Percentiles rank a stretch among this genome's conserved stretches.
phyloP scores from a whole-genome alignment of 2,329 filamentous ascomycete genomes.

The Torrubiella hemipterigena region DNA sequence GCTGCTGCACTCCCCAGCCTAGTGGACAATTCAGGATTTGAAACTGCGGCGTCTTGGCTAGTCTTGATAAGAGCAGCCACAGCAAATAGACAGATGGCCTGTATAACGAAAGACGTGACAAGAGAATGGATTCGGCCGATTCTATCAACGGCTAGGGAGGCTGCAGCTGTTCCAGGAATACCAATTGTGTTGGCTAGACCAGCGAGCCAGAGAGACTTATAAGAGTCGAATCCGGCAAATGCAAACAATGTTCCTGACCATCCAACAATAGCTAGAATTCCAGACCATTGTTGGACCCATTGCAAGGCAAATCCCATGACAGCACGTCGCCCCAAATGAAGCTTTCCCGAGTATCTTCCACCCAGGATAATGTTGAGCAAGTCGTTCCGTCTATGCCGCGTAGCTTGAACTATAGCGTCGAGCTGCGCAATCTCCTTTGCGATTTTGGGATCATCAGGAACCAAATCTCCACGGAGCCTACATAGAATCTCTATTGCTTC shows the following conservation, averaged over 20 bases:
- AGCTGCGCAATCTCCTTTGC: conserved; percentile 24
- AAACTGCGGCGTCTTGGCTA: conserved; percentile 7
- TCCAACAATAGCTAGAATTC: conserved; percentile 27
- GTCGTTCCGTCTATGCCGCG: conserved; percentile 23
- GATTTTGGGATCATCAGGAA: conserved; percentile 18
- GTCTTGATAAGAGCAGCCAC: conserved; percentile 20
- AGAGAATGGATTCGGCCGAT: conserved; percentile 25
- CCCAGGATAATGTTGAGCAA: conserved; percentile 25
- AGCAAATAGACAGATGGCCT: conserved; percentile 15
- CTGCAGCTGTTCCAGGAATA: conserved; percentile 37
- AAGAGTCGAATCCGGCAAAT: conserved; percentile 12
- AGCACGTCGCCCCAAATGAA: conserved; percentile 25
- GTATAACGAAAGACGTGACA: conserved; percentile 17
- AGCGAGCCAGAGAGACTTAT: conserved; percentile 24
- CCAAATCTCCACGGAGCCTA: conserved; percentile 17
- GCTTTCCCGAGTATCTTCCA: conserved; percentile 20
- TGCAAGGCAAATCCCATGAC: conserved; percentile 27
- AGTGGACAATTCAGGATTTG: conserved; percentile 7
- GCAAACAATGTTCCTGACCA: conserved; percentile 16
- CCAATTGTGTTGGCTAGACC: conserved; percentile 39
- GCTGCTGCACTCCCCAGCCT: conserved; percentile 11
- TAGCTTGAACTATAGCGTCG: conserved; percentile 25
- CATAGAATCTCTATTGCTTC: conserved; percentile 22
- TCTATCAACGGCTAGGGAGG: conserved; percentile 36
- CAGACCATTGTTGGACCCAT: conserved; percentile 30